Evolutionary conservation across 495 filamentous ascomycete genomes (phyloP).

Genomic region (Pseudoneurospora amorphoporcata): DNA sequence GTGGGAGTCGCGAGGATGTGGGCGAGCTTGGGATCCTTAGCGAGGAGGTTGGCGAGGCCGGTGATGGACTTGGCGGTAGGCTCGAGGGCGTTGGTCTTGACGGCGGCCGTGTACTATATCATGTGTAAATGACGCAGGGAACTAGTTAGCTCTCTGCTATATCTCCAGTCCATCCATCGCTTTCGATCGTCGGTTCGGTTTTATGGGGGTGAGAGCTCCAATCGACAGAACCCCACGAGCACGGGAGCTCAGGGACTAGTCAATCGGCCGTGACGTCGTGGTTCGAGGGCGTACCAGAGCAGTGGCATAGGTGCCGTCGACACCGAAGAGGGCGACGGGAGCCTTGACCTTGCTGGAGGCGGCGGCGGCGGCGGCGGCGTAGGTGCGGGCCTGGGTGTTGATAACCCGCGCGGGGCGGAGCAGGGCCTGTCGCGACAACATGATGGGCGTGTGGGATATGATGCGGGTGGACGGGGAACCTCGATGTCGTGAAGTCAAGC

Average conservation of each 20-base stretch:
- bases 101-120: constrained; percentile 81
- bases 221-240: neutral
- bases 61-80: constrained; percentile 64
- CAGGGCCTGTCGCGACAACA: constrained; percentile 54
- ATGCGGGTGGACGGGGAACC: constrained; percentile 21
- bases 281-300: constrained; percentile 66
- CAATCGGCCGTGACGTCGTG: constrained; percentile 11
- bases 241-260: neutral
- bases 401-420: constrained; percentile 40
- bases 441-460: constrained; percentile 33
- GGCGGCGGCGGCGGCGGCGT: constrained; percentile 54
- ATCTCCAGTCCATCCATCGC: neutral
- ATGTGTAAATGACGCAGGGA: constrained; percentile 25
- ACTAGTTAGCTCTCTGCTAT: constrained; percentile 3
- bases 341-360: constrained; percentile 57
- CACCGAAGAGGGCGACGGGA: constrained; percentile 81
- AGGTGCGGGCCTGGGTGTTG: constrained; percentile 47
- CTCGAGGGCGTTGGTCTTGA: constrained; percentile 78
- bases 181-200: neutral
- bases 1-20: constrained; percentile 71
- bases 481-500: constrained; percentile 25
- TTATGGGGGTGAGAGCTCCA: neutral
- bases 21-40: constrained; percentile 70
- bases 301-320: constrained; percentile 96
- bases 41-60: constrained; percentile 57